These are phyloP conservation scores for Cercophora scortea DNA, from an alignment of 495 filamentous ascomycete species.

Conservation along the genomic window DNA sequence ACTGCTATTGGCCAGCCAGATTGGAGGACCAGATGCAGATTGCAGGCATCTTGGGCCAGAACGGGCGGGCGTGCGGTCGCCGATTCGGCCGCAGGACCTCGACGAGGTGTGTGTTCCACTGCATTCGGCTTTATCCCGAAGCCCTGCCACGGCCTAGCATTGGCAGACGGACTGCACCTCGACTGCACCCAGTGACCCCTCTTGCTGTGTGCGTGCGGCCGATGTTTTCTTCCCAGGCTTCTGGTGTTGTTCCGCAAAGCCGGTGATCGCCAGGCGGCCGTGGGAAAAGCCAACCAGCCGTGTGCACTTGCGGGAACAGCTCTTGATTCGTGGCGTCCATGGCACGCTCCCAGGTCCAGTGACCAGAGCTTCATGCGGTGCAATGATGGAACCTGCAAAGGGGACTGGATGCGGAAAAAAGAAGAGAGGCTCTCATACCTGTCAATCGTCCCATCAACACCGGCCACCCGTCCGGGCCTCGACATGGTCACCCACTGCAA, in stretches of 20 bases:
- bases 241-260: background rate
- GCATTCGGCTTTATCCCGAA: constrained; percentile 22
- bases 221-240: background rate
- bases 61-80: constrained; percentile 18
- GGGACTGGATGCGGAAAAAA: constrained; percentile 4
- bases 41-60: constrained; percentile 11
- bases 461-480: constrained; percentile 67
- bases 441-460: constrained; percentile 71
- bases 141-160: constrained; percentile 18
- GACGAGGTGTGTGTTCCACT: constrained; percentile 25
- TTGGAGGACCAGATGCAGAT: constrained; percentile 17
- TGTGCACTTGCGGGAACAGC: constrained; percentile 28
- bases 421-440: constrained; percentile 57
- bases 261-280: background rate
- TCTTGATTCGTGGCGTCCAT: constrained; percentile 15
- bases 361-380: constrained; percentile 31
- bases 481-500: constrained; percentile 61
- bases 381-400: constrained; percentile 17
- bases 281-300: constrained; percentile 11
- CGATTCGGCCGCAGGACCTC: constrained; percentile 31
- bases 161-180: constrained; percentile 16
- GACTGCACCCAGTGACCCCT: constrained; percentile 12
- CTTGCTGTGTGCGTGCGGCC: background rate
- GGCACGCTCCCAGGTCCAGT: constrained; percentile 28
- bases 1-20: constrained; percentile 30